Base-by-base conservation (phyloP, 2,329 filamentous ascomycete genomes). In the Penicillium sp. region DNA sequence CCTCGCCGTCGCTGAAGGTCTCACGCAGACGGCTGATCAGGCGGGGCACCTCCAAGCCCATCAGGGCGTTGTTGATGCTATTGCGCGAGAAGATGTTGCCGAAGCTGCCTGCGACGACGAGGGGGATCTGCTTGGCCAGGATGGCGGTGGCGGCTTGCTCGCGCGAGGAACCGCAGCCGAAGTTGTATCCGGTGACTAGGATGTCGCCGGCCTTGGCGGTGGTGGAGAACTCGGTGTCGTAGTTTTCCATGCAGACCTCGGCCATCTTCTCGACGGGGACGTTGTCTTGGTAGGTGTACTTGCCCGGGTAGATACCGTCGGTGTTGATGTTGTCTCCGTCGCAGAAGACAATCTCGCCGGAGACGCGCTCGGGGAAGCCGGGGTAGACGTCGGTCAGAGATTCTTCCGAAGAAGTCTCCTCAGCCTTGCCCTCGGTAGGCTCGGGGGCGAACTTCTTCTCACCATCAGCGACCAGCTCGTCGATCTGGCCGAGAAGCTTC, bases 161-260 rank as follows among this genome's bases (percentile, higher is more conserved):
- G 56, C 93, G 82, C 0, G 88, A 92, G 58, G 82, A 86, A 17
- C 92, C 92, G 66, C 88, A 92, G 50, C 94, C 94, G 71, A 97
- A 96, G 80, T 96, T 96, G 81, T 88, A 95, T 35, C 92, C 92
- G 0, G 88, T 79, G 0, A 97, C 92, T 0, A 97, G 84, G 56
- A 97, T 91, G 69, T 98, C 93, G 51, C 86, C 87, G 0, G 85
- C 72, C 64, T 84, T 84, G 48, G 90, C 88, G 38, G 88, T 81
- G 0, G 78, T 75, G 10, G 82, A 75, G 73, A 97, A 97, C 0
- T 81, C 73, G 0, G 84, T 78, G 73, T 98, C 94, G 78, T 96
- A 98, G 82, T 98, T 98, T 73, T 90, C 85, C 92, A 98, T 97
- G 76, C 90, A 93, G 0, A 93, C 92, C 65, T 90, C 81, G 0